Conservation (phyloP, 345 rosid genomes). For the Dovyalis caffra region DNA sequence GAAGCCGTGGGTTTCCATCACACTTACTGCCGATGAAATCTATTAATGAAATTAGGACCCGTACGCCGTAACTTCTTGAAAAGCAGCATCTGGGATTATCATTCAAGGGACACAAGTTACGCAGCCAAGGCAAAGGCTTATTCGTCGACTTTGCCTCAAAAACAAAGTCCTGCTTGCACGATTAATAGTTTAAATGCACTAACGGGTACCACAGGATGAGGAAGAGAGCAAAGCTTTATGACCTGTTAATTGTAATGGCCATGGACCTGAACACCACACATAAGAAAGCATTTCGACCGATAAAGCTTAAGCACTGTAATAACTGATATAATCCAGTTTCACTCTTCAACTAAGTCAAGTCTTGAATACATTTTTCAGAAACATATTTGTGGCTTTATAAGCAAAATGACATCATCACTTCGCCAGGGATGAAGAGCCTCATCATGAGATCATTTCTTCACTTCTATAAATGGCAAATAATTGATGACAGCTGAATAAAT, state of each 20-base stretch:
- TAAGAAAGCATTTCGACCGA: neutral
- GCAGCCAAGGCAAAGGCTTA: neutral
- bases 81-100: neutral
- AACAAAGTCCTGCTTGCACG: neutral
- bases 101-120: neutral
- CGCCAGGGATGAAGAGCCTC: neutral
- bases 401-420: slow-evolving; percentile 16
- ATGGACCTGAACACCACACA: neutral
- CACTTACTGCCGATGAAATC: too few species aligned
- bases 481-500: neutral
- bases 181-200: slow-evolving; percentile 56
- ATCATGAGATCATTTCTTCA: slow-evolving; percentile 12
- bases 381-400: neutral
- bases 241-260: neutral
- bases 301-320: neutral
- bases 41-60: neutral
- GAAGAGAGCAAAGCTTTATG: slow-evolving; percentile 14
- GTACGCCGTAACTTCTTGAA: neutral
- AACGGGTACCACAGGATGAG: slow-evolving; percentile 53
- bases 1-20: too few species aligned
- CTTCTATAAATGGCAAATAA: neutral
- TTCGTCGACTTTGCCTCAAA: neutral
- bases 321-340: slow-evolving; percentile 6
- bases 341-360: slow-evolving; percentile 2
- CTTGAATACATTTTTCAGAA: slow-evolving; percentile 1